Evolutionary conservation across 768 basidiomycete species (phyloP), one percentile per base, ranked within the genome.

Genomic region (Panaeolus papilionaceus): DNA sequence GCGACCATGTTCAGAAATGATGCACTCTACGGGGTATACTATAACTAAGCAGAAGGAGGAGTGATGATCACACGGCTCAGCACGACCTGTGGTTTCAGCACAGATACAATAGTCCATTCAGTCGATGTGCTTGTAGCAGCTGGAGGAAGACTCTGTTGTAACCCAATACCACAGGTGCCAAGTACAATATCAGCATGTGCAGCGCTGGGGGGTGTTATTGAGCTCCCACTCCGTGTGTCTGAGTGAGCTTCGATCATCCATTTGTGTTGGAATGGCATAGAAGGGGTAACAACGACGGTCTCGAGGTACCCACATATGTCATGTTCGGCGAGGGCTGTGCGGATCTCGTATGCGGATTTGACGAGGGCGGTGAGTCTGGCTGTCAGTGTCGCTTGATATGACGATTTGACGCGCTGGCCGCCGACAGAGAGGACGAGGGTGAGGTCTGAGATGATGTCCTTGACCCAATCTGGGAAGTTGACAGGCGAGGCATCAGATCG

Each of bases 11-110:
- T 33, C 26, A 1, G 33, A 58, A 58, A 10, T 28, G 8, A 26
- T 23, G 10, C 23, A 26, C 47, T 51, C 47, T 26, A 51, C 23
- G 8, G 10, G 47, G 4, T 33, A 62, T 16, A 28, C 18, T 44
- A 61, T 20, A 39, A 47, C 33, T 26, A 38, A 47, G 38, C 38
- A 62, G 28, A 75, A 37, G 61, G 66, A 54, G 67, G 67, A 40
- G 64, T 40, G n/a, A 73, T 62, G 16, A 75, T 66, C 61, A 71
- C 72, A 23, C 72, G 69, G 49, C 68, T 67, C 28, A 72, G 66
- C 7, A 72, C 70, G 33, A 75, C 73, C 20, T 72, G 72, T 9
- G 74, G 74, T 62, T 74, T 72, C 64, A 74, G 23, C 12, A 72
- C 70, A 66, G 72, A 63, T 38, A 68, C 64, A 44, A 61, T 42